These are phyloP conservation scores for Podaxis sp. DNA, from an alignment of 768 basidiomycete species.

Conservation along the genomic window DNA sequence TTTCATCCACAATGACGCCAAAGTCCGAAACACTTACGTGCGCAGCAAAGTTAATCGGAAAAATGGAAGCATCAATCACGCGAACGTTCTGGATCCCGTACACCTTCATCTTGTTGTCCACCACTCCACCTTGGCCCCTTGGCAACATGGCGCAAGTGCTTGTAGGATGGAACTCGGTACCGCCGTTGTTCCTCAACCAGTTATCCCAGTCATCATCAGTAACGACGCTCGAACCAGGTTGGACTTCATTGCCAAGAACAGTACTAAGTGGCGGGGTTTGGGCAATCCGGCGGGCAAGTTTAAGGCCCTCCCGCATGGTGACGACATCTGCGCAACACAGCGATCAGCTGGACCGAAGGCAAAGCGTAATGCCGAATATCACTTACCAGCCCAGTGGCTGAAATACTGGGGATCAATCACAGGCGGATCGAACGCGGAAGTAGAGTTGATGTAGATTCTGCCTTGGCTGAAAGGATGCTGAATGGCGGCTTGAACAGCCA, in stretches of 20 bases:
- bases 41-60: constrained; percentile 42
- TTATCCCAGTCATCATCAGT: constrained; percentile 56
- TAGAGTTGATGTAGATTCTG: constrained; percentile 55
- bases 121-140: constrained; percentile 28
- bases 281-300: constrained; percentile 57
- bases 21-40: constrained; percentile 21
- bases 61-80: constrained; percentile 57
- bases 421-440: constrained; percentile 57
- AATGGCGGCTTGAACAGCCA: constrained; percentile 62
- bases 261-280: constrained; percentile 47
- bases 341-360: neutral
- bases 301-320: constrained; percentile 57
- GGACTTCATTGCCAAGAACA: constrained; percentile 28
- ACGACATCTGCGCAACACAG: constrained; percentile 32
- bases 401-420: constrained; percentile 69
- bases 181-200: constrained; percentile 42
- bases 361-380: neutral
- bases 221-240: constrained; percentile 33
- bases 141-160: constrained; percentile 31
- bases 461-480: constrained; percentile 70
- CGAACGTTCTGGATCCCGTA: constrained; percentile 46
- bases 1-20: neutral
- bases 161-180: constrained; percentile 60
- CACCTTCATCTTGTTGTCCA: constrained; percentile 31
- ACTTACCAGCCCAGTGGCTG: constrained; percentile 47